Conservation (phyloP, 83 land plant genomes). For the Isoetes engelmannii region DNA sequence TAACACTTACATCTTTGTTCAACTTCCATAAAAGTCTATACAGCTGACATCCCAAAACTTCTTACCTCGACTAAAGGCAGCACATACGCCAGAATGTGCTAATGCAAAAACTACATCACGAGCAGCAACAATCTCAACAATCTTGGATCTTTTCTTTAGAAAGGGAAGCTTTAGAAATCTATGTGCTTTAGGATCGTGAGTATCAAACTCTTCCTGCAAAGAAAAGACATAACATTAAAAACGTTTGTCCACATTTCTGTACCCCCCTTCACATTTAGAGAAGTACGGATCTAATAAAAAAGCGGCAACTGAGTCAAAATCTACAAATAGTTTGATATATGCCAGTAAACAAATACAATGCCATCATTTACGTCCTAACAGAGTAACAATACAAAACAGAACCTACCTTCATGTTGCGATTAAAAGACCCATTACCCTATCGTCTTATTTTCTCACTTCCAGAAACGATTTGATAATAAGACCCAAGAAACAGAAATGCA, state of each 20-base stretch:
- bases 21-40: not conserved
- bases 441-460: too few relatives aligned
- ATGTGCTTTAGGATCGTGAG: constrained; percentile 84
- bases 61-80: constrained; percentile 86
- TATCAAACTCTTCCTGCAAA: constrained; percentile 82
- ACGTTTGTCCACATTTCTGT: too few relatives aligned
- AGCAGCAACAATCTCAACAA: constrained; percentile 95
- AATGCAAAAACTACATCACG: constrained; percentile 85
- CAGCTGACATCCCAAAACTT: not conserved
- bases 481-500: too few relatives aligned
- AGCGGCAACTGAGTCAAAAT: not conserved
- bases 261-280: too few relatives aligned
- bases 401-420: too few relatives aligned
- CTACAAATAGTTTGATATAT: too few relatives aligned
- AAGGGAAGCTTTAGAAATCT: constrained; percentile 52
- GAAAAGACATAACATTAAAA: not conserved
- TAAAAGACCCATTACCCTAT: too few relatives aligned
- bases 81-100: constrained; percentile 92
- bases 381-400: too few relatives aligned
- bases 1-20: not conserved
- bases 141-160: constrained; percentile 63
- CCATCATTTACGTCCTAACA: too few relatives aligned
- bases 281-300: not conserved
- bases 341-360: too few relatives aligned
- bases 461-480: too few relatives aligned